These are phyloP conservation scores for Globisporangium takayamanum DNA, from an alignment of 352 stramenopile species.

Conservation along the genomic window DNA sequence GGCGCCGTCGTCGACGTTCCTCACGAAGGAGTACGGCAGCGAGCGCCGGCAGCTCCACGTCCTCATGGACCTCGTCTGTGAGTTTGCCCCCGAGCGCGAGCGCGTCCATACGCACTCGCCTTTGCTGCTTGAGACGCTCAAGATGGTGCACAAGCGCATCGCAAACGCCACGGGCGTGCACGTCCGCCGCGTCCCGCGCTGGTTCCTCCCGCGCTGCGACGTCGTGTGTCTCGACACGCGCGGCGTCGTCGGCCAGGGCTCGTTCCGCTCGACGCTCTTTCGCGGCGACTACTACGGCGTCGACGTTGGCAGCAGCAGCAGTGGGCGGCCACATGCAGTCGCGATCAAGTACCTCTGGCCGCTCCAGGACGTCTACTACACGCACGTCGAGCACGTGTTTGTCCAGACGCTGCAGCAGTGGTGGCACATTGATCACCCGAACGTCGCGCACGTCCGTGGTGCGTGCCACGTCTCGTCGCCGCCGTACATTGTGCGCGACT, in stretches of 20 bases:
- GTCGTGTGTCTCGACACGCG: slow-evolving; percentile 41
- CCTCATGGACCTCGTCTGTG: slow-evolving; percentile 47
- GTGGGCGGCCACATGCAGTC: not conserved
- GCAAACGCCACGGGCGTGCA: slow-evolving; percentile 41
- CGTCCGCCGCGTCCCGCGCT: slow-evolving; percentile 45
- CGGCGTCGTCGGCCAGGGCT: slow-evolving; percentile 30
- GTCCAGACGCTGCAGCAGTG: slow-evolving; percentile 34
- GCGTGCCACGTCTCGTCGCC: slow-evolving; percentile 39
- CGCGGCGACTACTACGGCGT: slow-evolving; percentile 49
- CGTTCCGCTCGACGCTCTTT: slow-evolving; percentile 41
- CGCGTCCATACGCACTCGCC: slow-evolving; percentile 28
- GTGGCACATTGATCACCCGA: slow-evolving; percentile 47
- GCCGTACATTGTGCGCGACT: slow-evolving; percentile 56
- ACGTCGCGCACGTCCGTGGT: slow-evolving; percentile 55
- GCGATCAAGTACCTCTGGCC: slow-evolving; percentile 53
- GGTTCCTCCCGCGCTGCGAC: slow-evolving; percentile 44
- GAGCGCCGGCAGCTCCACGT: slow-evolving; percentile 49
- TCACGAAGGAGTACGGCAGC: slow-evolving; percentile 42
- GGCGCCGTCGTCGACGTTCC: slow-evolving; percentile 48
- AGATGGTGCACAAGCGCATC: slow-evolving; percentile 55
- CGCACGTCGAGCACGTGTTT: slow-evolving; percentile 52
- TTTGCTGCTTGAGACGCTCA: slow-evolving; percentile 51
- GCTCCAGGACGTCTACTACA: slow-evolving; percentile 30
- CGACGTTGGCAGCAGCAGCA: slow-evolving; percentile 22
- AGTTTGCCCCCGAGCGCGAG: slow-evolving; percentile 33